Percentiles rank a stretch among this genome's conserved stretches.
phyloP scores from a whole-genome alignment of 2,329 filamentous ascomycete genomes.

The Sphaerulina musiva region DNA sequence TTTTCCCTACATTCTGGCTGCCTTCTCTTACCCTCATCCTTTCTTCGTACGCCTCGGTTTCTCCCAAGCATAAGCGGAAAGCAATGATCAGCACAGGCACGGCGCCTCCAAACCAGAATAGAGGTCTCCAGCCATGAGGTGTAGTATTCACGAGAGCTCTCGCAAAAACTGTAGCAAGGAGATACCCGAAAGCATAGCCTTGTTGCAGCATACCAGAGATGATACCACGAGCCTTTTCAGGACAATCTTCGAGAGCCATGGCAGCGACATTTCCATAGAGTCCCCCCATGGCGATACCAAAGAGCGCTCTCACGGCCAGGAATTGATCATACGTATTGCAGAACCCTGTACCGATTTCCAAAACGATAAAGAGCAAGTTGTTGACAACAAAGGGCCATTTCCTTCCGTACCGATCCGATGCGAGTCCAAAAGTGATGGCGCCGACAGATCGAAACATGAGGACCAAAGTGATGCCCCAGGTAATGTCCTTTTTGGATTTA shows the following conservation, averaged over 20 bases:
- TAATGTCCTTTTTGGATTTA: constrained; percentile 52
- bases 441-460: constrained; percentile 58
- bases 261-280: constrained; percentile 57
- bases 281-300: constrained; percentile 60
- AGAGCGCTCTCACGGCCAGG: constrained; percentile 53
- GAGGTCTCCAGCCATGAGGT: constrained; percentile 69
- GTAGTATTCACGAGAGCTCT: constrained; percentile 67
- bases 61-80: constrained; percentile 69
- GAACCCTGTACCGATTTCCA: constrained; percentile 57
- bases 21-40: constrained; percentile 58
- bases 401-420: constrained; percentile 31
- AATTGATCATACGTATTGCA: constrained; percentile 53
- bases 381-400: constrained; percentile 52
- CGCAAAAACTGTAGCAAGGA: constrained; percentile 43
- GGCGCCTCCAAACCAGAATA: constrained; percentile 83
- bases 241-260: constrained; percentile 58
- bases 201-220: constrained; percentile 58
- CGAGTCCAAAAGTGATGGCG: constrained; percentile 50
- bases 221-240: constrained; percentile 52
- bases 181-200: constrained; percentile 58
- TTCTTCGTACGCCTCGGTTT: constrained; percentile 67
- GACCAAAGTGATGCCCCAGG: constrained; percentile 52
- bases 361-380: constrained; percentile 54
- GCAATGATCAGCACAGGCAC: constrained; percentile 74
- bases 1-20: constrained; percentile 54